These are phyloP conservation scores for Canariomyces notabilis DNA, from an alignment of 2,329 filamentous ascomycete genomes.

Conservation along the genomic window DNA sequence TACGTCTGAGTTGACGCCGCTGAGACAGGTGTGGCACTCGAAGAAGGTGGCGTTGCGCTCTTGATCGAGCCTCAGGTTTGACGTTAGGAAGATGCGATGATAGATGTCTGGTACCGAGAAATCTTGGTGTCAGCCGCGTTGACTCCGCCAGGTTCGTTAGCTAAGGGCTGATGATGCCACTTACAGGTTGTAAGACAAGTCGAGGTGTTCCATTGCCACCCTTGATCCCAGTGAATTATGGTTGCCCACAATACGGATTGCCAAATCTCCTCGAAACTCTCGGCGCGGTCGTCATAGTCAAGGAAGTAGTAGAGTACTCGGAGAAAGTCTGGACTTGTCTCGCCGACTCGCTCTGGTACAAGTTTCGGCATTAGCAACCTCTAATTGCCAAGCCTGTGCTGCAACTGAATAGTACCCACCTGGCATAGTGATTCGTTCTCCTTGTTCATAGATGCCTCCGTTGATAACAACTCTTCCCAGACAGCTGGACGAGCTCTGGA, in stretches of 20 bases:
- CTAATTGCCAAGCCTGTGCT: background rate
- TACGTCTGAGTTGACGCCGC: background rate
- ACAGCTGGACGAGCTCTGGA: constrained; percentile 5
- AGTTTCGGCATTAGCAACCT: background rate
- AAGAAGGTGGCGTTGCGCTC: background rate
- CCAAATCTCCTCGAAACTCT: no score
- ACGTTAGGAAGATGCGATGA: no score
- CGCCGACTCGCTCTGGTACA: no score
- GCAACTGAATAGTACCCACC: background rate
- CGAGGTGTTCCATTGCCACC: background rate
- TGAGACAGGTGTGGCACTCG: constrained; percentile 5
- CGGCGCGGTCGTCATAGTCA: no score
- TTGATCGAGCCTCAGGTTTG: background rate
- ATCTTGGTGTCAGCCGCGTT: no score
- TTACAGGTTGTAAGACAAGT: constrained; percentile 1
- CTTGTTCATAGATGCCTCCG: background rate
- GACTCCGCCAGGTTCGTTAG: no score
- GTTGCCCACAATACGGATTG: no score
- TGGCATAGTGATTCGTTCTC: background rate
- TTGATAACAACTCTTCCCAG: background rate
- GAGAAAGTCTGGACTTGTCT: no score
- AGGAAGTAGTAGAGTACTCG: no score
- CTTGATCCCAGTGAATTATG: background rate
- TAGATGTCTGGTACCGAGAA: no score
- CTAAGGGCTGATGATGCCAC: background rate